Percentiles rank a stretch among this genome's conserved stretches.
phyloP scores from a whole-genome alignment of 768 basidiomycete genomes.

The Vishniacozyma victoriae region DNA sequence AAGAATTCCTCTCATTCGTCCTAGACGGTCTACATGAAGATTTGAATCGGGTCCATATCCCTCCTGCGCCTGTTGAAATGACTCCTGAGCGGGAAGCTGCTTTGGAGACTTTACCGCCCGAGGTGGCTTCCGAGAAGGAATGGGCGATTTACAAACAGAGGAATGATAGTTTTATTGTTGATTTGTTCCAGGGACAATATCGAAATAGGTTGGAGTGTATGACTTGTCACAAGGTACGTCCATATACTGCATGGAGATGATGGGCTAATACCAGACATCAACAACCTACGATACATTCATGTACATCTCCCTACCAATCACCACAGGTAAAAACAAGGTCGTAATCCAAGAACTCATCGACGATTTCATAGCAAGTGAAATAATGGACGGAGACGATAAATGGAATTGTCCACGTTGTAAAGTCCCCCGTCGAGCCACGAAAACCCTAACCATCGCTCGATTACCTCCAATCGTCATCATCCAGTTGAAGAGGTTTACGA shows the following conservation, averaged over 20 bases:
- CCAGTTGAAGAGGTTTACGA: conserved; percentile 39
- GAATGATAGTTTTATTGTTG: conserved; percentile 90
- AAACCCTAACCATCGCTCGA: conserved; percentile 81
- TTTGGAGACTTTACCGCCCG: conserved; percentile 75
- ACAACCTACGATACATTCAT: conserved; percentile 97
- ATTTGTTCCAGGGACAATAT: conserved; percentile 97
- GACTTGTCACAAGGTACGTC: conserved; percentile 74
- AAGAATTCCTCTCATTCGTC: conserved; percentile 91
- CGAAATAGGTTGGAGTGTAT: conserved; percentile 80
- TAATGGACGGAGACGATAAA: conserved; percentile 85
- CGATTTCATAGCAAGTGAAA: conserved; percentile 81
- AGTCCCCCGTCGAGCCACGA: conserved; percentile 73
- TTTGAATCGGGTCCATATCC: conserved; percentile 72
- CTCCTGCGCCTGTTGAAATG: conserved; percentile 57
- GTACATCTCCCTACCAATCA: conserved; percentile 85
- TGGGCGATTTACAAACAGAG: conserved; percentile 84
- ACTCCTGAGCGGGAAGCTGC: conserved; percentile 80
- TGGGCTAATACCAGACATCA: conserved; percentile 62
- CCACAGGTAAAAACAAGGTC: conserved; percentile 55
- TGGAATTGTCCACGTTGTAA: conserved; percentile 98
- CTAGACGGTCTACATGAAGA: conserved; percentile 89
- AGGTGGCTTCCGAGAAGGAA: conserved; percentile 85
- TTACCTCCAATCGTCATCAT: conserved; percentile 73
- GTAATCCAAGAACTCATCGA: conserved; percentile 76
- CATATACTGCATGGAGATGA: background rate